Conservation (phyloP, 176 grass and related monocot species). For the Hyparrhenia diplandra region DNA sequence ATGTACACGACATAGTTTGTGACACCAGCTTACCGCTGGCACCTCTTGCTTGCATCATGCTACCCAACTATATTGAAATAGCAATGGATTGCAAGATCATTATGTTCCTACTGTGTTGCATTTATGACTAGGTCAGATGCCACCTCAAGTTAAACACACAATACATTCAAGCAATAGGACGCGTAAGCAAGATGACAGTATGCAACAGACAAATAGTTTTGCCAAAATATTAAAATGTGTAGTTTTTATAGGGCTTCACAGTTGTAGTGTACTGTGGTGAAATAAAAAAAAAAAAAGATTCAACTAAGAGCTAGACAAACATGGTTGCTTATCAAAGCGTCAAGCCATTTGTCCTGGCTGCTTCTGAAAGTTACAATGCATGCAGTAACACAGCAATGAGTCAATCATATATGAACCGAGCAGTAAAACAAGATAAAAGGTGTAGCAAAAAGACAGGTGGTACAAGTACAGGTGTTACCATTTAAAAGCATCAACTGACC, state of each 20-base stretch:
- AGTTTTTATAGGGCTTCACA: background rate
- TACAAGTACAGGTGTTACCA: slow-evolving; percentile 5
- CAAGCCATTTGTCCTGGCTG: background rate
- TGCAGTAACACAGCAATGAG: background rate
- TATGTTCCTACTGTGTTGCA: slow-evolving; percentile 22
- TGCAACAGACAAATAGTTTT: background rate
- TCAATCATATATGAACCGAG: background rate
- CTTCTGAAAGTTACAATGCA: slow-evolving; percentile 7
- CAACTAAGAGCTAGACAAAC: slow-evolving; percentile 19
- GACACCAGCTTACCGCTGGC: slow-evolving; percentile 30
- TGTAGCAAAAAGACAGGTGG: background rate
- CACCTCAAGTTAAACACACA: background rate
- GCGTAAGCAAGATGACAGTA: background rate
- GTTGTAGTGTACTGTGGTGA: background rate
- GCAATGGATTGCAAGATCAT: slow-evolving; percentile 9
- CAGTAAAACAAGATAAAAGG: background rate
- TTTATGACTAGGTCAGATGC: slow-evolving; percentile 15
- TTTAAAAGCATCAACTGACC: background rate
- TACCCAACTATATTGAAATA: slow-evolving; percentile 19
- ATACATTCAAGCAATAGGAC: background rate
- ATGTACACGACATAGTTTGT: slow-evolving; percentile 22
- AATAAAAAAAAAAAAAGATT: slow-evolving; percentile 7
- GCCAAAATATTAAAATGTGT: background rate
- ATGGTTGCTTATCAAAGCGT: background rate
- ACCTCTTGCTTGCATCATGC: slow-evolving; percentile 2